Evolutionary conservation across 2,329 filamentous ascomycete species (phyloP).

Genomic region (Elsinoe australis): DNA sequence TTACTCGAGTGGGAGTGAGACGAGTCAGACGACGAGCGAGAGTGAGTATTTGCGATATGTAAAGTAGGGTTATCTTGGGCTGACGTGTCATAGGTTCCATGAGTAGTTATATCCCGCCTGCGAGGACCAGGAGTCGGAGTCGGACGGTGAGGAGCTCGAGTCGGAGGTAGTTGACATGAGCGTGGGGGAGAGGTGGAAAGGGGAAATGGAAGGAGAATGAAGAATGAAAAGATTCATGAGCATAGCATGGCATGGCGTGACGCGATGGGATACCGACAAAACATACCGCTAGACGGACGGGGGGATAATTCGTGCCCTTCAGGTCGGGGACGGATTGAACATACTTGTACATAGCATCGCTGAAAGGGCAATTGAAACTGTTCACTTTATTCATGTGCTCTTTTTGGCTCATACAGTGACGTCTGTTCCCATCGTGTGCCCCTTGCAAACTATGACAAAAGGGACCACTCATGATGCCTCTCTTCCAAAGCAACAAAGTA

Average conservation of each 20-base stretch:
- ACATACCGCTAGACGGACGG: no score
- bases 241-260: no score
- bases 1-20: slow-evolving; percentile 29
- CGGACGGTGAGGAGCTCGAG: slow-evolving; percentile 13
- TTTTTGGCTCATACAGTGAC: not conserved
- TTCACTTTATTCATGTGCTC: not conserved
- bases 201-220: no score
- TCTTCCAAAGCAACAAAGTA: no score
- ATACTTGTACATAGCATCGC: not conserved
- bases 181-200: no score
- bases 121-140: slow-evolving; percentile 14
- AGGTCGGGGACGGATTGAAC: not conserved
- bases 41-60: slow-evolving; percentile 35
- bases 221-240: no score
- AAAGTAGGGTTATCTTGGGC: not conserved
- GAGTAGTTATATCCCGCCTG: slow-evolving; percentile 12
- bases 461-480: no score
- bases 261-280: no score
- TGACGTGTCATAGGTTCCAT: slow-evolving; percentile 6
- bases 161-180: slow-evolving; percentile 1
- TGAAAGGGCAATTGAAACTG: not conserved
- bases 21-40: slow-evolving; percentile 26
- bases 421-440: no score
- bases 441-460: no score
- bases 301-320: no score